Evolutionary conservation across 2,329 filamentous ascomycete genomes (phyloP).

Genomic region (Alternaria arbusti): DNA sequence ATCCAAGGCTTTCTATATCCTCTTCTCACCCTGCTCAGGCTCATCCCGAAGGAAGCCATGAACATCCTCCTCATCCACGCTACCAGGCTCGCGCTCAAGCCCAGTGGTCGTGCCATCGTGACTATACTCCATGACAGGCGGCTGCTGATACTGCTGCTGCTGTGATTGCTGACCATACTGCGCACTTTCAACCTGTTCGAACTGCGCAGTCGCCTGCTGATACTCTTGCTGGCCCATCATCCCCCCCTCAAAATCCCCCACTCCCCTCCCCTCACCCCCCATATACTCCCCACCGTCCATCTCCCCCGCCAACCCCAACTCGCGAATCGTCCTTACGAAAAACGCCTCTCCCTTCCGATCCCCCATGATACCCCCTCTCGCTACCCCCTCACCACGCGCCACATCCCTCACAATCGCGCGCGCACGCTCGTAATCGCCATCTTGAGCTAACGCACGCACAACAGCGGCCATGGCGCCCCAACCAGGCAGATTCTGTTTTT

Average conservation of each 20-base stretch:
- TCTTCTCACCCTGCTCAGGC: conserved; percentile 2
- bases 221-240: background rate
- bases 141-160: background rate
- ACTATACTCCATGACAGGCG: background rate
- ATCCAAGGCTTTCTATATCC: background rate
- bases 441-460: conserved; percentile 46
- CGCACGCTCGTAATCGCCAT: conserved; percentile 45
- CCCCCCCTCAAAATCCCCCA: background rate
- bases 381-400: conserved; percentile 39
- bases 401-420: conserved; percentile 48
- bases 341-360: conserved; percentile 9
- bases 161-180: background rate
- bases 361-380: conserved; percentile 27
- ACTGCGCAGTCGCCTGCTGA: background rate
- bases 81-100: background rate
- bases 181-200: background rate
- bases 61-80: conserved; percentile 13
- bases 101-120: background rate
- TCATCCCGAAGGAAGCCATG: conserved; percentile 20
- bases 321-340: conserved; percentile 24
- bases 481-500: conserved; percentile 49
- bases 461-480: conserved; percentile 51
- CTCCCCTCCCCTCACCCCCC: background rate
- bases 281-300: conserved; percentile 17
- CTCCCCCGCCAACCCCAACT: conserved; percentile 18